phyloP scores from a whole-genome alignment of 306 rosid species.

The Lathyrus aphaca region DNA sequence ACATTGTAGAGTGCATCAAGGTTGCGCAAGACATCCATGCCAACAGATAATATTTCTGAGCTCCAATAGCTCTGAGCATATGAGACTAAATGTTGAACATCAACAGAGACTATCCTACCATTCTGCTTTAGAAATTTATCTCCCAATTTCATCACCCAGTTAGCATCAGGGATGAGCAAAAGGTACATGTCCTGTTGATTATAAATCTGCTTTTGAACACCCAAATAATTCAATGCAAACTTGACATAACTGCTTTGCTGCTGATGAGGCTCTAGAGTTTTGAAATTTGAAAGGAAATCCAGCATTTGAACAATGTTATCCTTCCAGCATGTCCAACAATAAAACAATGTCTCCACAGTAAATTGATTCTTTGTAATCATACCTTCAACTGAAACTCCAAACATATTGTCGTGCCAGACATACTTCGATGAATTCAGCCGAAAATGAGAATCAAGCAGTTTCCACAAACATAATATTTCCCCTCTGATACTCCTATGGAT shows the following conservation, averaged over 20 bases:
- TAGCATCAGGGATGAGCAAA: slow-evolving; percentile 61
- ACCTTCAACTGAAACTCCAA: slow-evolving; percentile 40
- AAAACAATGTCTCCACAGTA: slow-evolving; percentile 59
- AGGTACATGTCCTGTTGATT: slow-evolving; percentile 36
- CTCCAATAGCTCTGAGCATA: slow-evolving; percentile 58
- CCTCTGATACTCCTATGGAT: slow-evolving; percentile 45
- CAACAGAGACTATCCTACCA: slow-evolving; percentile 48
- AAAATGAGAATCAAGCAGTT: slow-evolving; percentile 65
- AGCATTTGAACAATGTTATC: slow-evolving; percentile 45
- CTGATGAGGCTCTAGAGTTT: slow-evolving; percentile 39
- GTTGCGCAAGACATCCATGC: slow-evolving; percentile 52
- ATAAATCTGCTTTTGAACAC: slow-evolving; percentile 47
- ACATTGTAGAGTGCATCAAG: slow-evolving; percentile 47
- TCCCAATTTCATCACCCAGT: slow-evolving; percentile 54
- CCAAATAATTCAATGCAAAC: slow-evolving; percentile 63
- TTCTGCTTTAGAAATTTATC: slow-evolving; percentile 40
- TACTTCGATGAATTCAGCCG: slow-evolving; percentile 41
- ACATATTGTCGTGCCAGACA: slow-evolving; percentile 46
- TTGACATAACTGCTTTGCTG: slow-evolving; percentile 39
- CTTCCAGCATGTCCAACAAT: slow-evolving; percentile 78
- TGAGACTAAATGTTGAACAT: slow-evolving; percentile 42
- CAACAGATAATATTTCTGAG: slow-evolving; percentile 56
- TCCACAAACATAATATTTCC: slow-evolving; percentile 61
- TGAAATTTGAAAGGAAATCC: slow-evolving; percentile 46
- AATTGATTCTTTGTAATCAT: slow-evolving; percentile 40